These are phyloP conservation scores for Penicillium bialowiezense DNA, from an alignment of 495 filamentous ascomycete genomes.

Conservation along the genomic window DNA sequence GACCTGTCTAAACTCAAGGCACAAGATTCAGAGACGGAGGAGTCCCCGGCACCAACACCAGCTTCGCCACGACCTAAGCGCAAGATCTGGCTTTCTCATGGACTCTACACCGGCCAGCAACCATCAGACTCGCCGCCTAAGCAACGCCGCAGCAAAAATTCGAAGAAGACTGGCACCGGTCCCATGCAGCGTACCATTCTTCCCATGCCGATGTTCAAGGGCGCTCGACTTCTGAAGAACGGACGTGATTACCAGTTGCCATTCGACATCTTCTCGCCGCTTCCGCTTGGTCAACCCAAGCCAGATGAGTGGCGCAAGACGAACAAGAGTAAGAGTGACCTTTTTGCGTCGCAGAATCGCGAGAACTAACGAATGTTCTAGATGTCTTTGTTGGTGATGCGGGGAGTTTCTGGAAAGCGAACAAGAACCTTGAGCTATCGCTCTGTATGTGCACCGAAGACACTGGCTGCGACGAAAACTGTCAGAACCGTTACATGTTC, in stretches of 20 bases:
- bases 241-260: constrained; percentile 83
- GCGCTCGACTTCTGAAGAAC: constrained; percentile 56
- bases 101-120: constrained; percentile 87
- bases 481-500: constrained; percentile 92
- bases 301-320: constrained; percentile 87
- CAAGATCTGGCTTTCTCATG: constrained; percentile 77
- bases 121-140: constrained; percentile 60
- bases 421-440: constrained; percentile 68
- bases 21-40: constrained; percentile 34
- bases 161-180: constrained; percentile 41
- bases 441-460: constrained; percentile 76
- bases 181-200: constrained; percentile 45
- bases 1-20: constrained; percentile 43
- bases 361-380: constrained; percentile 34
- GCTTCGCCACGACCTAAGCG: constrained; percentile 37
- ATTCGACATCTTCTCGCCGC: constrained; percentile 82
- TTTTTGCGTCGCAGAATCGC: neutral
- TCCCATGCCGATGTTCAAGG: constrained; percentile 67
- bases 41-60: constrained; percentile 22
- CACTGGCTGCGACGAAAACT: constrained; percentile 81
- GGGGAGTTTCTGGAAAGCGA: constrained; percentile 77
- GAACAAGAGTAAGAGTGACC: constrained; percentile 68
- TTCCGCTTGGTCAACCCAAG: constrained; percentile 81
- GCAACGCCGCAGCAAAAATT: constrained; percentile 58
- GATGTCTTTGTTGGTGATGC: constrained; percentile 93